phyloP scores from a whole-genome alignment of 768 basidiomycete genomes.

The Leccinum arenicola region DNA sequence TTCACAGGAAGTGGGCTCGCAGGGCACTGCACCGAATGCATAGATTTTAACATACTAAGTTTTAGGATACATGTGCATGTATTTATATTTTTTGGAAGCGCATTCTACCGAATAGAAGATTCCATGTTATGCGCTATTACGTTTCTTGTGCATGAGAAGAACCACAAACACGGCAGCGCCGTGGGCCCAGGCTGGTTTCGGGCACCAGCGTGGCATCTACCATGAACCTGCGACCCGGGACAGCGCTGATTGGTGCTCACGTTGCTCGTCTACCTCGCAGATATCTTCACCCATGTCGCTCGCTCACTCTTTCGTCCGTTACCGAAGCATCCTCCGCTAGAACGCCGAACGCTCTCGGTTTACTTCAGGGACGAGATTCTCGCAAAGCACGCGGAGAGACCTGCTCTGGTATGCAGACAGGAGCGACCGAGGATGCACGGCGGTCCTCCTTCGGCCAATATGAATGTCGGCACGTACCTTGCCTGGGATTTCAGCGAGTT shows the following conservation, averaged over 20 bases:
- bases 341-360: too few relatives aligned
- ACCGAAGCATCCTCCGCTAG: too few relatives aligned
- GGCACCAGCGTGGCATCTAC: background rate
- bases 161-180: background rate
- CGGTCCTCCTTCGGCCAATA: too few relatives aligned
- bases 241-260: background rate
- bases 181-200: background rate
- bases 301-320: background rate
- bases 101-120: background rate
- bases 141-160: background rate
- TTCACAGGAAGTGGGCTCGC: background rate
- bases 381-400: too few relatives aligned
- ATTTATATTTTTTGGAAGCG: background rate
- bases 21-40: background rate
- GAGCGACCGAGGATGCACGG: too few relatives aligned
- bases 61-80: background rate
- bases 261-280: slow-evolving; percentile 1
- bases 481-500: too few relatives aligned
- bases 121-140: background rate
- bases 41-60: slow-evolving; percentile 2
- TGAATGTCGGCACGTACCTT: too few relatives aligned
- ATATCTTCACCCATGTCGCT: slow-evolving; percentile 16
- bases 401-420: too few relatives aligned
- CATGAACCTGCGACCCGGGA: slow-evolving; percentile 1
- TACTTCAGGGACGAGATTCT: too few relatives aligned